Evolutionary conservation across 1,139 yeast genomes (phyloP), one percentile per base, ranked within the genome.

Genomic region (Suhomyces guaymorum): DNA sequence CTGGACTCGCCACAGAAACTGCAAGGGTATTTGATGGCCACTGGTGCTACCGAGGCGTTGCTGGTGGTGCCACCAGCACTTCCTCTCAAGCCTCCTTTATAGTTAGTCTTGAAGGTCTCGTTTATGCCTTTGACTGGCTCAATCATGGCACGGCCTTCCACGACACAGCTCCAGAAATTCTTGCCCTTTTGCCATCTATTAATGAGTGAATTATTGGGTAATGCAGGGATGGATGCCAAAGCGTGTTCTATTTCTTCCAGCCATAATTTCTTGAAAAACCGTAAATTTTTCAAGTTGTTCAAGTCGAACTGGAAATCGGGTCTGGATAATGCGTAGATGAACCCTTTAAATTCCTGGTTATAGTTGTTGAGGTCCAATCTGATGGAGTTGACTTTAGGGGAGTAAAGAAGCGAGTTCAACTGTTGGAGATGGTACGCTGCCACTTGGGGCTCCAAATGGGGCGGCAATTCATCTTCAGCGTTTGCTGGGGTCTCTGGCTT

Each of bases 41-140:
- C 82, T 0, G 95, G 95, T 5, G 75, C 47, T 6, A 29, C 28
- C 3, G 20, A 24, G 39, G 46, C 24, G 4, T 20, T 23, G 7
- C 30, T 24, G 8, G 35, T 11, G 13, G 23, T 30, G 17, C 34
- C 36, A 5, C 37, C 29, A 9, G 30, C 26, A n/a, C n/a, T n/a
- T n/a, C n/a, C n/a, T 15, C 42, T 39, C 17, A 38, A 33, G 15
- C 37, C 39, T 10, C 46, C 44, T 10, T 27, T 34, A 25, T 39
- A 39, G 8, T 44, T 38, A 13, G 38, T 30, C 46, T 71, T 75
- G 59, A 80, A 79, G 0, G 75, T 75, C 55, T 88, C 96, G 50
- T 87, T 88, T 23, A 84, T 74, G 0, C 92, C 95, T 37, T 89
- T 81, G 10, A 90, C 75, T 1, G 98, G 97, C 58, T 89, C 96